phyloP scores from a whole-genome alignment of 768 basidiomycete species.

The Dioszegia crocea region DNA sequence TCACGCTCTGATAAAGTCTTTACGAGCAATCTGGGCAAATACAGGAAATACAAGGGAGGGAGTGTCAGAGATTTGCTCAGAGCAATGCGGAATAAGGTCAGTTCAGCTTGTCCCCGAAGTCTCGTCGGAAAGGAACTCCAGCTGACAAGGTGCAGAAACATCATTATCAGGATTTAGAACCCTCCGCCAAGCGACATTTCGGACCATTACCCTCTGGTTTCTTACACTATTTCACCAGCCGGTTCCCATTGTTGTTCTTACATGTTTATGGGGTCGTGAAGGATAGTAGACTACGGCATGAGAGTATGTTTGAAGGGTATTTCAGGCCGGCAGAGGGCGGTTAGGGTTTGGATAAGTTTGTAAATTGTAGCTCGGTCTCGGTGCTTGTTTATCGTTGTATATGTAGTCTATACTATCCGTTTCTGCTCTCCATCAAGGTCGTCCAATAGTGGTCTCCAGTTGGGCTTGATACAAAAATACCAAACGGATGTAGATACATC shows the following conservation, averaged over 20 bases:
- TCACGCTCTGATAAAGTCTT: constrained; percentile 78
- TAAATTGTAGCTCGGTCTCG: background rate
- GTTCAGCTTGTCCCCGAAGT: constrained; percentile 29
- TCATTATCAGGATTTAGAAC: constrained; percentile 94
- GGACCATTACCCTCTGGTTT: constrained; percentile 91
- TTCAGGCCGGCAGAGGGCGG: constrained; percentile 52
- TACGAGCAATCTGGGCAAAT: constrained; percentile 92
- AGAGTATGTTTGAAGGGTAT: constrained; percentile 87
- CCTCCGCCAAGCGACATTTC: constrained; percentile 78
- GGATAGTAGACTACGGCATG: constrained; percentile 65
- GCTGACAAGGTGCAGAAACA: constrained; percentile 80
- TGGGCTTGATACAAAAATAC: no score
- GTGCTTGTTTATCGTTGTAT: background rate
- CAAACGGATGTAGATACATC: no score
- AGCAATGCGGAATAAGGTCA: constrained; percentile 89
- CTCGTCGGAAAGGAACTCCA: no score
- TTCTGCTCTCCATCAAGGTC: no score
- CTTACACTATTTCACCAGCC: constrained; percentile 82
- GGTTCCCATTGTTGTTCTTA: constrained; percentile 86
- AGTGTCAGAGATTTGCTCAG: constrained; percentile 88
- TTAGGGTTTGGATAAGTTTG: background rate
- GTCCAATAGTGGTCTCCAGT: no score
- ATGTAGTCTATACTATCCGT: constrained; percentile 4
- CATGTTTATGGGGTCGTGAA: constrained; percentile 84
- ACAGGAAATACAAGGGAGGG: constrained; percentile 88